Evolutionary conservation across 2,329 filamentous ascomycete species (phyloP), one percentile per base, ranked within the genome.

Genomic region (Epichloe sp.): DNA sequence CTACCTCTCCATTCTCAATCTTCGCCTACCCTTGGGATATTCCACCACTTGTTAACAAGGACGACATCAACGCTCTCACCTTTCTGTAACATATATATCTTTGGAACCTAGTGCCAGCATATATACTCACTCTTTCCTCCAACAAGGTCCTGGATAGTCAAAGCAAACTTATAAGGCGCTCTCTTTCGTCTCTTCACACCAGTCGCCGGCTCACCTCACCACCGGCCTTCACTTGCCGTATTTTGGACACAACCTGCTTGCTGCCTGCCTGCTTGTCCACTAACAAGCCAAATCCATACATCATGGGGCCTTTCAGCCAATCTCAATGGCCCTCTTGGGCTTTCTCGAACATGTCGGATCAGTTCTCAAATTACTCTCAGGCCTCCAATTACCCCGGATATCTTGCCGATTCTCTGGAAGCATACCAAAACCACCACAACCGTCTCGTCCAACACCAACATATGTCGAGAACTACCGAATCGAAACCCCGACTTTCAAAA

Each of bases 401-500:
- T 48, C 61, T 69, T 15, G 63, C 65, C 48, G 67, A 69, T 46
- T 68, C 65, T 26, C 63, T 70, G 60, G 67, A 69, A 23, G 56
- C 65, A 5, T 69, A 69, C 54, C 65, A 63, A 41, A 56, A 59
- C 41, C 66, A 68, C 37, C 65, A 69, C 49, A 64, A 62, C 47
- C 64, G 66, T 44, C 61, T 69, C 23, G 59, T 67, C 35, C 64
- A 67, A 52, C 64, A 65, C 48, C 65, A 69, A 19, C 65, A 68
- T 44, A 64, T 69, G 60, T 64, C 66, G 48, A 65, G 69, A 57
- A 65, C 66, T 21, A 70, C 68, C 50, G 70, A 76, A 56, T 71
- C 75, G 12, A 78, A 77, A 59, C 73, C 75, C 21, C 68, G 75
- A 35, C 66, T 80, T 34, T 76, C 76, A 51, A 80, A 79, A 61